Conservation (phyloP, 176 grass and related monocot species). For the Panicum miliaceum region DNA sequence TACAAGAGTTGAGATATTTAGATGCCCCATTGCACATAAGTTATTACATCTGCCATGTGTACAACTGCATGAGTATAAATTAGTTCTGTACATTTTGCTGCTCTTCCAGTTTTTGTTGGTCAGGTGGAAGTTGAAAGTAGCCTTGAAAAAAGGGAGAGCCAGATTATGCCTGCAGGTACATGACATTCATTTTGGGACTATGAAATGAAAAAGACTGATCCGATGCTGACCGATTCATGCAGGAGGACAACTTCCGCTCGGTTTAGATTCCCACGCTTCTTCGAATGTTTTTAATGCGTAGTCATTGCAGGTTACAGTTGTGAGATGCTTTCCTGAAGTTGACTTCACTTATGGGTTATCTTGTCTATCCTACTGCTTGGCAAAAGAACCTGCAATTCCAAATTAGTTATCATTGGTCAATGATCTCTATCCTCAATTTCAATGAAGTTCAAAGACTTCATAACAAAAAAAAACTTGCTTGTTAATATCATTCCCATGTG, state of each 20-base stretch:
- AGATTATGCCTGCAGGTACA: slow-evolving; percentile 41
- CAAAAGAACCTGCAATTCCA: not conserved
- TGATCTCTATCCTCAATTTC: slow-evolving; percentile 22
- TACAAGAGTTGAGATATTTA: not conserved
- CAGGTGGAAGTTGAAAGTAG: slow-evolving; percentile 21
- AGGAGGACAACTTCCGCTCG: slow-evolving; percentile 16
- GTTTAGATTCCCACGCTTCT: slow-evolving; percentile 42
- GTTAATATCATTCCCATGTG: not conserved
- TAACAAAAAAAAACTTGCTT: not conserved
- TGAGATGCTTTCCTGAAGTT: slow-evolving; percentile 45
- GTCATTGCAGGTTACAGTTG: slow-evolving; percentile 19
- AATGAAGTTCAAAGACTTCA: slow-evolving; percentile 29
- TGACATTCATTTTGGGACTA: slow-evolving; percentile 47
- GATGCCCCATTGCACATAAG: slow-evolving; percentile 7
- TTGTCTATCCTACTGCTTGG: not conserved
- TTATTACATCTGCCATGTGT: not conserved
- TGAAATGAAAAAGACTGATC: slow-evolving; percentile 46
- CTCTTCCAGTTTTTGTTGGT: slow-evolving; percentile 15
- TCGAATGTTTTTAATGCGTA: slow-evolving; percentile 20
- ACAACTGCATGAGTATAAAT: slow-evolving; percentile 21
- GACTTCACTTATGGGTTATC: slow-evolving; percentile 24
- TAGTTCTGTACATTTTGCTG: not conserved
- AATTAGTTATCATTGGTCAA: slow-evolving; percentile 40
- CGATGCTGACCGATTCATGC: slow-evolving; percentile 41
- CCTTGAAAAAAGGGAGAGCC: slow-evolving; percentile 28